Base-by-base conservation (phyloP, 306 rosid species). In the Prunus mongolica region DNA sequence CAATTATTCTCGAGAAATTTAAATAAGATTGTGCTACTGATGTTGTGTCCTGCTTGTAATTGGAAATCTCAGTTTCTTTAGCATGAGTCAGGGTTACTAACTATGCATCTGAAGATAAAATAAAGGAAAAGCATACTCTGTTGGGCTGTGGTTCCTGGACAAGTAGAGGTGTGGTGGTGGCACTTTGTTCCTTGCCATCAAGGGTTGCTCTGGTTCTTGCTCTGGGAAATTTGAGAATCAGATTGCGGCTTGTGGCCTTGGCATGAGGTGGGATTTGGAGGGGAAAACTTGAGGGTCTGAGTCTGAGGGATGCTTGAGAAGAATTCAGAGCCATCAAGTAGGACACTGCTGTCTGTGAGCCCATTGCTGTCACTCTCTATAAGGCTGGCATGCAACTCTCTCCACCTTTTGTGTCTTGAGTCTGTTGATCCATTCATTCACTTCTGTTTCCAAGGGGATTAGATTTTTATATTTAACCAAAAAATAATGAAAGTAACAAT, bases 121-220 rank as follows among this genome's bases (percentile, higher is more conserved):
- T 0, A 51, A 54, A 1, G 69, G 50, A 55, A 79, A 73, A 63
- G 2, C 77, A 65, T 81, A 89, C 98, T 72, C 47, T 78, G 61
- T 15, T 78, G 88, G 87, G 82, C 6, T 65, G 74, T 11, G 82
- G 69, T 30, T 85, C 88, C 71, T 82, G 77, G 14, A 68, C 60
- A 71, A 54, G 74, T 75, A 71, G 71, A 41, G 96, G 89, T 60
- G 84, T 74, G 34, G 85, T 67, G 56, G 90, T 52, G 64, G 87
- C 78, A 76, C 71, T 80, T 72, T 82, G 82, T 55, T 87, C 90
- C 5, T 64, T 80, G 71, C 82, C 93, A 66, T 90, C 93, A n/a
- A 86, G 72, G 63, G 86, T 51, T 45, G 98, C 95, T 74, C 88
- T 78, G 62, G 75, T 82, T 84, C 75, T 87, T 47, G 77, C 8